Evolutionary conservation across 306 rosid genomes (phyloP), one percentile per base, ranked within the genome.

Genomic region (Ormosia semicastrata): DNA sequence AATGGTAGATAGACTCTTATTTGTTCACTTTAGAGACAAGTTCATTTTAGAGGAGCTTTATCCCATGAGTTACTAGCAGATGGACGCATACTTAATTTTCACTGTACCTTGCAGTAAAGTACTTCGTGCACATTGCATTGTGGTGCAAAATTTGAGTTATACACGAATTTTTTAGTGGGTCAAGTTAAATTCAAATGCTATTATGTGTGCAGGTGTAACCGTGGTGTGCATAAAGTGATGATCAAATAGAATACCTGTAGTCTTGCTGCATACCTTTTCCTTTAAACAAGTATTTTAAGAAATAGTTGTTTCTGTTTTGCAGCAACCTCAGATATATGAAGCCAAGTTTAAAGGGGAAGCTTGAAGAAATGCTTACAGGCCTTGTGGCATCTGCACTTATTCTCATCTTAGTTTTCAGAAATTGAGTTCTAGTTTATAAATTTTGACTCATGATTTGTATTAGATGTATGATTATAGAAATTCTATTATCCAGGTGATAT

Each of bases 291-390:
- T 40, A 53, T 75, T 17, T 78, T 5, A 33, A 58, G 10, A 63
- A 47, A 4, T 29, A 34, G 5, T 47, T 53, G 54, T 10, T 70
- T 68, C 8, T 71, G 7, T 85, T 15, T 82, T 85, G 91, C 94
- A 95, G 99, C 88, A 85, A 90, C 97, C 97, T 1, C 91, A 92
- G 84, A 76, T 83, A 7, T 95, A 93, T 63, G 96, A 93, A 83
- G 92, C 93, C 30, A 95, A 86, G 90, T 93, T 93, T 87, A 85
- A 76, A 76, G 88, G 88, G 66, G 90, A 82, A 60, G 87, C 83
- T n/a, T 95, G 91, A 90, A 80, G 77, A 46, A 68, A 43, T 71
- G 86, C 73, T 66, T 63, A 10, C 75, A 18, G 13, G 71, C 33
- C 47, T 80, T 43, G 75, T 56, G 40, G 32, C 34, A 6, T n/a